Evolutionary conservation across 2,329 filamentous ascomycete genomes (phyloP).

Genomic region (Nannizziopsis barbatae): DNA sequence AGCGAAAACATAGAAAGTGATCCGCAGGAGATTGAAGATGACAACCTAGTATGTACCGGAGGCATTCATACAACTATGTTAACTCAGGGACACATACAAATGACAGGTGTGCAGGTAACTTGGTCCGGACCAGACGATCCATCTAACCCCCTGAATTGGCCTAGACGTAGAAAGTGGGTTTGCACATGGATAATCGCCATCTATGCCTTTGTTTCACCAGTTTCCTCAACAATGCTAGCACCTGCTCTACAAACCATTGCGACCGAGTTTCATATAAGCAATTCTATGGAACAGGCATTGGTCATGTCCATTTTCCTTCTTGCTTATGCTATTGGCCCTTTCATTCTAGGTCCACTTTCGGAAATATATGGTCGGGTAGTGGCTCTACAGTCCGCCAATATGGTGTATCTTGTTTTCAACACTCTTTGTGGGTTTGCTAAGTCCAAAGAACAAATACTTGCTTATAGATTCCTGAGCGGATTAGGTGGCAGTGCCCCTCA

Average conservation of each 20-base stretch:
- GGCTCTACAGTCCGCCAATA: constrained; percentile 44
- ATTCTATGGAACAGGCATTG: constrained; percentile 36
- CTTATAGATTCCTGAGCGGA: constrained; percentile 48
- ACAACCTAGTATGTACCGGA: constrained; percentile 5
- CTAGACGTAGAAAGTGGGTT: constrained; percentile 45
- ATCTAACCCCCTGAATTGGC: constrained; percentile 45
- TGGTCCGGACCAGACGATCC: constrained; percentile 46
- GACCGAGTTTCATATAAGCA: constrained; percentile 43
- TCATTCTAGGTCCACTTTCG: constrained; percentile 43
- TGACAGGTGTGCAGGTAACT: constrained; percentile 1
- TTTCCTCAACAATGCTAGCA: constrained; percentile 51
- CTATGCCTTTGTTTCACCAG: constrained; percentile 53
- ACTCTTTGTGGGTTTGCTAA: constrained; percentile 48
- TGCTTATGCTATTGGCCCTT: constrained; percentile 44
- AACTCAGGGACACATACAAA: neutral
- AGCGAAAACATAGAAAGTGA: constrained; percentile 1
- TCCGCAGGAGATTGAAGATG: constrained; percentile 7
- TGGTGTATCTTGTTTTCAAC: constrained; percentile 49
- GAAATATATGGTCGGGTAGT: constrained; percentile 47
- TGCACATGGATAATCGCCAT: constrained; percentile 45
- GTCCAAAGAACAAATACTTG: constrained; percentile 44
- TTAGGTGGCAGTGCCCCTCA: constrained; percentile 49
- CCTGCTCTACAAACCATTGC: constrained; percentile 44
- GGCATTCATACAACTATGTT: too few species aligned
- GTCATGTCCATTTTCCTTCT: constrained; percentile 47